phyloP scores from a whole-genome alignment of 306 rosid genomes.

The Quercus agrifolia region DNA sequence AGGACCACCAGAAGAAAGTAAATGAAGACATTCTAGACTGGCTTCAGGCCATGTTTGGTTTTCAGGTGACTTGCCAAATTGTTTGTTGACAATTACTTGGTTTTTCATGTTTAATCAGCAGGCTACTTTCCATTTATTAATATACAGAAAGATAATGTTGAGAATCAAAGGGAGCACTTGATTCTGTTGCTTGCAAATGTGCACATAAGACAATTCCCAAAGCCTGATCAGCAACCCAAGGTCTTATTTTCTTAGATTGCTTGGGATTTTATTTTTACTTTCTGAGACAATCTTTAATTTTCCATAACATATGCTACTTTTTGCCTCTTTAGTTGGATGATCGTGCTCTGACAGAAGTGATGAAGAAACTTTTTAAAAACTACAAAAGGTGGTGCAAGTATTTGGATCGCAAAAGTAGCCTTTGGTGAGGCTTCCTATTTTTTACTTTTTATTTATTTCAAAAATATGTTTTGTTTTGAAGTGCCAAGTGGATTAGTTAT shows the following conservation, averaged over 20 bases:
- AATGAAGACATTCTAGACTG: constrained; percentile 88
- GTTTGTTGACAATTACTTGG: constrained; percentile 14
- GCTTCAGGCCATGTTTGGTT: constrained; percentile 94
- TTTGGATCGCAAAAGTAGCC: constrained; percentile 97
- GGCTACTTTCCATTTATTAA: constrained; percentile 24
- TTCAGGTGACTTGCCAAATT: constrained; percentile 60
- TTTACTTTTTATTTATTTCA: constrained; percentile 10
- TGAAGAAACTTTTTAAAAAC: constrained; percentile 92
- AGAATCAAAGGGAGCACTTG: constrained; percentile 97
- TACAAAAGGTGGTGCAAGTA: constrained; percentile 95
- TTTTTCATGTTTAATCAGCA: constrained; percentile 13
- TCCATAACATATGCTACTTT: constrained; percentile 9
- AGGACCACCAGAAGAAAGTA: constrained; percentile 44
- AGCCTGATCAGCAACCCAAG: constrained; percentile 74
- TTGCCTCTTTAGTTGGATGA: constrained; percentile 70
- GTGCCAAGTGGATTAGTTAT: constrained; percentile 8
- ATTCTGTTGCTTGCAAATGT: constrained; percentile 95
- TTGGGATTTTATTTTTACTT: constrained; percentile 4
- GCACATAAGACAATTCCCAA: constrained; percentile 63
- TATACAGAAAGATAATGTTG: constrained; percentile 77
- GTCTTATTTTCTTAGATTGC: constrained; percentile 34
- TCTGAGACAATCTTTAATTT: constrained; percentile 5
- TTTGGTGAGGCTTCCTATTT: constrained; percentile 64
- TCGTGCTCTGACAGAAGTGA: constrained; percentile 69
- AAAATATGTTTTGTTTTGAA: constrained; percentile 1